Conservation (phyloP, 176 grass and related monocot species). For the Poa pratensis region DNA sequence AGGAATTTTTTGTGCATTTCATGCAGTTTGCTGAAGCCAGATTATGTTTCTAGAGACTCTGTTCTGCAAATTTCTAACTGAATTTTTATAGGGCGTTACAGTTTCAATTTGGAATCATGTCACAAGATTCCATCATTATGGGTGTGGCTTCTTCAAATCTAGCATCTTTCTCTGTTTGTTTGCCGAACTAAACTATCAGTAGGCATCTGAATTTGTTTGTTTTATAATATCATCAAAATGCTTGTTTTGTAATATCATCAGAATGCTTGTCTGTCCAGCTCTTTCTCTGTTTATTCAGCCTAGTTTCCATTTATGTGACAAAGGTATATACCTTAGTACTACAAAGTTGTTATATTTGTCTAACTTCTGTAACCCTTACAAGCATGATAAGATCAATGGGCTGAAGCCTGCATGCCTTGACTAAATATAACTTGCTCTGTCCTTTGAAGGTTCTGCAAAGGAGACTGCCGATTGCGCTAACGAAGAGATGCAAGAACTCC, state of each 20-base stretch:
- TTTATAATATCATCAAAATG: background rate
- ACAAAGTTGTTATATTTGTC: background rate
- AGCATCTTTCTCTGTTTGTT: background rate
- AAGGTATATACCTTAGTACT: background rate
- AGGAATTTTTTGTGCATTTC: background rate
- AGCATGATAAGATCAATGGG: background rate
- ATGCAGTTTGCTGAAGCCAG: background rate
- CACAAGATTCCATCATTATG: background rate
- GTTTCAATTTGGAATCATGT: background rate
- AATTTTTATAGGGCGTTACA: background rate
- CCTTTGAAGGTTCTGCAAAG: slow-evolving; percentile 5
- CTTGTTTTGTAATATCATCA: background rate
- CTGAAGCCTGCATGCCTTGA: background rate
- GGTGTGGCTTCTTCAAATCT: background rate
- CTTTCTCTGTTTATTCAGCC: background rate
- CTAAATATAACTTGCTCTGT: background rate
- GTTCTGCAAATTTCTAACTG: background rate
- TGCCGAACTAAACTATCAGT: background rate
- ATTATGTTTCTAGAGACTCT: background rate
- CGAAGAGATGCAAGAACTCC: background rate
- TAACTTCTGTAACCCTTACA: background rate
- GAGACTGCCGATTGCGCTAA: background rate
- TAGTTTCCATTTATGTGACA: background rate
- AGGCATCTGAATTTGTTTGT: background rate
- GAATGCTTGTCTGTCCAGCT: background rate